Base-by-base conservation (phyloP, 352 stramenopile genomes). In the Phytophthora palmivora region DNA sequence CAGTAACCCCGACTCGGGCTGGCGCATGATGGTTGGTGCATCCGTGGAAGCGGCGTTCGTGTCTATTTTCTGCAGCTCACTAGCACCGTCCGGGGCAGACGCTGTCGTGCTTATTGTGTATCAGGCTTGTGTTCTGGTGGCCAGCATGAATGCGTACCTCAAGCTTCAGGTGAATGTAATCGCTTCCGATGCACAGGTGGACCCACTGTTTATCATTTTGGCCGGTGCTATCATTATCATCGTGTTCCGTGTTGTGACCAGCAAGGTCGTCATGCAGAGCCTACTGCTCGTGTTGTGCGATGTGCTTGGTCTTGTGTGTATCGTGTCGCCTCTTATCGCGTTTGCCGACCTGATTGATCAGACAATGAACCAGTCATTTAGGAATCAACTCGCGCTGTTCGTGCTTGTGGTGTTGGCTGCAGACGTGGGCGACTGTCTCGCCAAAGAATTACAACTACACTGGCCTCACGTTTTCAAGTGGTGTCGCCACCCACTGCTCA, bases 131-230 rank as follows among this genome's bases (percentile, higher is more conserved):
- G 78, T 85, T 21, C 37, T 84, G 11, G 69, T 74, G 42, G 76
- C 73, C 15, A 77, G 67, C 50, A 69, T 87, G 63, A 83, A 87
- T 52, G 67, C 78, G 18, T 87, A 74, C 42, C 55, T 87, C 26
- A 75, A 77, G 53, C 67, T 79, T 19, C 65, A 79, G 36, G 68
- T 70, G 26, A 9, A 67, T 12, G 28, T 74, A 28, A 74, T 82
- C 38, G 63, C 37, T 9, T 46, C 59, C 2, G 57, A 70, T 8
- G 62, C 75, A 7, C 70, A 84, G 33, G 38, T 86, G 14, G 77
- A 86, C 45, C 56, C 74, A 41, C 63, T 86, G 7, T 86, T 78
- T 44, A 67, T 80, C 12, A 70, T 80, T 50, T 67, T 86, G 37
- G 72, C 74, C 4, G 71, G 68, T 21, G 62, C 65, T 30, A 76